These are phyloP conservation scores for Phytophthora niederhauseri DNA, from an alignment of 352 stramenopile genomes.

Conservation along the genomic window DNA sequence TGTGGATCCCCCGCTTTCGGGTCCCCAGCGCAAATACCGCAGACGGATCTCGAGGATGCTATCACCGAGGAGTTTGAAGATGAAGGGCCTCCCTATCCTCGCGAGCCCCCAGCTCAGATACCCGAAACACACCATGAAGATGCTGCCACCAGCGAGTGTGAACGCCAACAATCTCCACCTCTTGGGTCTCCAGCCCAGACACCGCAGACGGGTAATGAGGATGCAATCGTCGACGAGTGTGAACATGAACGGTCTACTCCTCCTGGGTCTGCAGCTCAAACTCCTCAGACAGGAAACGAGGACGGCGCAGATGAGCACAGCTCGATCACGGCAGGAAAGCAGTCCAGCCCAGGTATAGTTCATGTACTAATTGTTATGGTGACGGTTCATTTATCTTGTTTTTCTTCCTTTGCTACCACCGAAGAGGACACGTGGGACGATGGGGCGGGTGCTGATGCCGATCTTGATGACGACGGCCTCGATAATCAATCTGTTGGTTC, in stretches of 20 bases:
- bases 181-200: constrained; percentile 5
- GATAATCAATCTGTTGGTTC: constrained; percentile 36
- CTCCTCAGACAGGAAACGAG: constrained; percentile 32
- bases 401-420: background rate
- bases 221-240: constrained; percentile 8
- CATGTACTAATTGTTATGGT: background rate
- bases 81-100: constrained; percentile 4
- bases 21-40: constrained; percentile 5
- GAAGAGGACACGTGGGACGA: constrained; percentile 32
- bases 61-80: background rate
- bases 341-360: constrained; percentile 46
- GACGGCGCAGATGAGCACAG: constrained; percentile 40
- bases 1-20: background rate
- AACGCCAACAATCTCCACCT: background rate
- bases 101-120: background rate
- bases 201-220: constrained; percentile 4
- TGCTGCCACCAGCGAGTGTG: background rate
- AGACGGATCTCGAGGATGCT: constrained; percentile 1
- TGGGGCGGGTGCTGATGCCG: constrained; percentile 26
- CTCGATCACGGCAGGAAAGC: constrained; percentile 36
- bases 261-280: constrained; percentile 23
- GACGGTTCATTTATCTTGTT: background rate
- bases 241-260: constrained; percentile 14
- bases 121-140: constrained; percentile 1
- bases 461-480: constrained; percentile 34